A percentile compares a stretch with the other conserved stretches of the same genome.
These are phyloP conservation scores for Falciphora oryzae DNA, from an alignment of 2,329 filamentous ascomycete genomes.

Conservation along the genomic window DNA sequence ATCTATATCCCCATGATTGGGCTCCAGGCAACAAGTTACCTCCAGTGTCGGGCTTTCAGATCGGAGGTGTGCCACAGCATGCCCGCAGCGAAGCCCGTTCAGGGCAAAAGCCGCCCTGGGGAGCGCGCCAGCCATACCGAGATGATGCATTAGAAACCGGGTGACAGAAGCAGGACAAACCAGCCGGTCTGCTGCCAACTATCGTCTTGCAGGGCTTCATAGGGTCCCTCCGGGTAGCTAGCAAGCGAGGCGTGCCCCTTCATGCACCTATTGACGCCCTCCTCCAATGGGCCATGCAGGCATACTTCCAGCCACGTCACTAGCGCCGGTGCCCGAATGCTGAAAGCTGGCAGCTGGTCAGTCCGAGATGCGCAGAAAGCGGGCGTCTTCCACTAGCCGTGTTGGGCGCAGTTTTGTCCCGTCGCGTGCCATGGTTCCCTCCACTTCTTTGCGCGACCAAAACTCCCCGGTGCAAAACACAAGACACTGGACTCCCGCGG, in stretches of 20 bases:
- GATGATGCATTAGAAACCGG: neutral
- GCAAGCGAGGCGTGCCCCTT: too few relatives aligned
- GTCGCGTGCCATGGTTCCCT: neutral
- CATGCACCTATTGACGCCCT: neutral
- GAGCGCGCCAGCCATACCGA: neutral
- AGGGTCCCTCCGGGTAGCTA: neutral
- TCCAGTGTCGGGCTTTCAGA: too few relatives aligned
- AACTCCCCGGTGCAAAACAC: too few relatives aligned
- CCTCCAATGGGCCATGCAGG: neutral
- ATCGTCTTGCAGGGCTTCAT: neutral
- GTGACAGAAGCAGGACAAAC: neutral
- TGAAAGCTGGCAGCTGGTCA: neutral
- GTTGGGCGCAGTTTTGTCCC: too few relatives aligned
- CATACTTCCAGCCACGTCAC: neutral
- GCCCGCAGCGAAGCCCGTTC: neutral
- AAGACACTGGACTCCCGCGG: too few relatives aligned
- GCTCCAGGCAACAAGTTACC: too few relatives aligned
- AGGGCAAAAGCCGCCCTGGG: neutral
- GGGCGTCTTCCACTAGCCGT: too few relatives aligned
- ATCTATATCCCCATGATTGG: too few relatives aligned
- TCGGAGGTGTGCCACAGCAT: too few relatives aligned
- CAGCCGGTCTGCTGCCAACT: neutral
- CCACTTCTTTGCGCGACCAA: neutral
- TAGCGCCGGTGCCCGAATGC: neutral
- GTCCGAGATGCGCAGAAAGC: neutral